Percentiles rank a stretch among this genome's conserved stretches.
Conservation (phyloP, 208 protist species). For the Leishmania guyanensis region DNA sequence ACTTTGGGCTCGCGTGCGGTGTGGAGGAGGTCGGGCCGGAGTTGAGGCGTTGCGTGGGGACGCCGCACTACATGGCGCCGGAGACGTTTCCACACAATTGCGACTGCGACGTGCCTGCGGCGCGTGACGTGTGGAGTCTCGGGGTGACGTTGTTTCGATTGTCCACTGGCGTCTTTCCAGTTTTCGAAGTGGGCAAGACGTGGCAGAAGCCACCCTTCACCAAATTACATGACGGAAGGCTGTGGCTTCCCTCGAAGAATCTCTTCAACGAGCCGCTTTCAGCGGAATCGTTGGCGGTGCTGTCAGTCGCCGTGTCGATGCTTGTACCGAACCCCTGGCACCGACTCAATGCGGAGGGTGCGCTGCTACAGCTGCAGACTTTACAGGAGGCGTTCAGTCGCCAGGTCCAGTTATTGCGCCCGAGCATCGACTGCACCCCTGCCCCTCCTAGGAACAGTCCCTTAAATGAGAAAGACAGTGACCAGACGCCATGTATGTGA, state of each 20-base stretch:
- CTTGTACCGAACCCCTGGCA: background rate
- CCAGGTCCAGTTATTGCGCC: background rate
- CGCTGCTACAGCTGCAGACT: background rate
- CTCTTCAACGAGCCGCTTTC: background rate
- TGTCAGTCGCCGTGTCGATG: background rate
- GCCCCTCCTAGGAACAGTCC: background rate
- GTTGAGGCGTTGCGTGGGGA: constrained; percentile 7
- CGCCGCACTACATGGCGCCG: constrained; percentile 13
- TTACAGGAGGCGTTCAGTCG: background rate
- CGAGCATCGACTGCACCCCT: background rate
- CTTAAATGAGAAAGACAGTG: background rate
- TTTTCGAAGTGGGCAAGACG: background rate
- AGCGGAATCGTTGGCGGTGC: background rate
- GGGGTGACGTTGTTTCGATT: constrained; percentile 18
- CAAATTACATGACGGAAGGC: background rate
- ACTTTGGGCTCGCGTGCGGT: constrained; percentile 22
- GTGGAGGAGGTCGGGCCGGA: constrained; percentile 1
- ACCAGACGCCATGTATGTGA: background rate
- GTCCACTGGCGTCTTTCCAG: background rate
- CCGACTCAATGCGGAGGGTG: background rate
- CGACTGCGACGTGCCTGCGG: background rate
- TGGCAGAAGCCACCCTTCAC: background rate
- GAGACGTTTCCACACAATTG: background rate
- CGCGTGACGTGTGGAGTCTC: constrained; percentile 28
- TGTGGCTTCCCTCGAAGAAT: background rate